Base-by-base conservation (phyloP, 257 asterid species). In the Striga asiatica region DNA sequence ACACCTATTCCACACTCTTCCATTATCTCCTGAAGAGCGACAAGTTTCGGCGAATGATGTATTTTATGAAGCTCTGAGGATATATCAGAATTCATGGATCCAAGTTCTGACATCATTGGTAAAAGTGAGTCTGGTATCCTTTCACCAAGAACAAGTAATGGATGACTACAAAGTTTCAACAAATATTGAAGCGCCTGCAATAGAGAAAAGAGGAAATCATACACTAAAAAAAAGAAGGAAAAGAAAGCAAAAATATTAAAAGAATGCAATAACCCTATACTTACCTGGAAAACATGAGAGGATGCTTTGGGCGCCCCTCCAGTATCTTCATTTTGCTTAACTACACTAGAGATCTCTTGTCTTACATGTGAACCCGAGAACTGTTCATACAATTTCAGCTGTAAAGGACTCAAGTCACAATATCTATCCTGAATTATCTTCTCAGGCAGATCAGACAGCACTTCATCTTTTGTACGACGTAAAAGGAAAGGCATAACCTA, bases 1-100 rank as follows among this genome's bases (percentile, higher is more conserved):
- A 71, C 89, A 50, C 99, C 99, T 56, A 92, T 92, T 53, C 97
- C 99, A 72, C 99, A 92, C 85, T 92, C 99, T 74, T 88, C 96
- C 76, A 92, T 85, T 59, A 92, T 92, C 89, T 92, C 97, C 75
- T 85, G 88, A 71, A 92, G 94, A 32, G 99, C 99, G 19, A 88
- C 85, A 56, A 92, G 88, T 76, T 92, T 92, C 19, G 99, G 99
- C 51, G 99, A 92, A 63, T 92, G 99, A 38, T 78, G 84, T 41
- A 81, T 68, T 58, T 80, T 82, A 72, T 88, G 99, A 59, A 92
- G 89, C 73, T 88, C 99, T 21, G 94, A 65, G 51, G 76, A 71
- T 12, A 76, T 67, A 66, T 83, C 88, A 43, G 85, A 55, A 68
- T 68, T 79, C 42, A 79, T 72, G 68, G 95, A 89, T 68, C 81